phyloP scores from a whole-genome alignment of 2,329 filamentous ascomycete genomes.

The Emmonsia crescens region DNA sequence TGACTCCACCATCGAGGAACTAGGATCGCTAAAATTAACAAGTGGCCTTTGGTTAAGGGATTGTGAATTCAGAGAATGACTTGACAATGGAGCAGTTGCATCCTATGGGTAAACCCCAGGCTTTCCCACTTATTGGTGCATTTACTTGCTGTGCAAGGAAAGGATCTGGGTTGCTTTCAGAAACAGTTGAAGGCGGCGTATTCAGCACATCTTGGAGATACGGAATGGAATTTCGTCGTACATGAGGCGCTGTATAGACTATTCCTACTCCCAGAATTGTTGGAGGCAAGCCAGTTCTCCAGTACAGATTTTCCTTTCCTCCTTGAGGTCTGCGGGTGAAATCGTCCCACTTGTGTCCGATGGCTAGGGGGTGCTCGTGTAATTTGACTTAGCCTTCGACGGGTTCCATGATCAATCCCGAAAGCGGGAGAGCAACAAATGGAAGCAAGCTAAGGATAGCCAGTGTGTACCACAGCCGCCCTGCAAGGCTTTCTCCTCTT shows the following conservation, averaged over 20 bases:
- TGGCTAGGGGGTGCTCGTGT: not conserved
- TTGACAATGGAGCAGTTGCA: conserved; percentile 8
- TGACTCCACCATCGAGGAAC: not conserved
- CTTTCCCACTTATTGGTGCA: conserved; percentile 2
- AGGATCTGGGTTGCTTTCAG: not conserved
- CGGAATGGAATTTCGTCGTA: not conserved
- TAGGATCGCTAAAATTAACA: not conserved
- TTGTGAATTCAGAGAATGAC: conserved; percentile 5
- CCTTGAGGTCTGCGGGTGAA: not conserved
- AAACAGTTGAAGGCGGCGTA: not conserved
- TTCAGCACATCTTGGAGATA: not conserved
- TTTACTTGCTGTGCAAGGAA: conserved; percentile 6
- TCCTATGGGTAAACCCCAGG: conserved; percentile 6
- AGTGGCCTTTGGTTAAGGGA: not conserved
- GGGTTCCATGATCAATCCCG: conserved; percentile 7
- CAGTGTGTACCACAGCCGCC: conserved; percentile 7
- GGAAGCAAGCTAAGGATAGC: conserved; percentile 6
- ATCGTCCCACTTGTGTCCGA: not conserved
- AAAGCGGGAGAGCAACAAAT: conserved; percentile 9
- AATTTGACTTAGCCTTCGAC: conserved; percentile 3
- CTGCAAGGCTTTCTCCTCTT: not conserved
- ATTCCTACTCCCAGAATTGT: conserved; percentile 4
- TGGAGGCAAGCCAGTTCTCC: not conserved
- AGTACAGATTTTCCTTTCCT: not conserved
- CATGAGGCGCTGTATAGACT: conserved; percentile 4